These are phyloP conservation scores for Vigna radiata DNA, from an alignment of 306 rosid genomes.

Conservation along the genomic window DNA sequence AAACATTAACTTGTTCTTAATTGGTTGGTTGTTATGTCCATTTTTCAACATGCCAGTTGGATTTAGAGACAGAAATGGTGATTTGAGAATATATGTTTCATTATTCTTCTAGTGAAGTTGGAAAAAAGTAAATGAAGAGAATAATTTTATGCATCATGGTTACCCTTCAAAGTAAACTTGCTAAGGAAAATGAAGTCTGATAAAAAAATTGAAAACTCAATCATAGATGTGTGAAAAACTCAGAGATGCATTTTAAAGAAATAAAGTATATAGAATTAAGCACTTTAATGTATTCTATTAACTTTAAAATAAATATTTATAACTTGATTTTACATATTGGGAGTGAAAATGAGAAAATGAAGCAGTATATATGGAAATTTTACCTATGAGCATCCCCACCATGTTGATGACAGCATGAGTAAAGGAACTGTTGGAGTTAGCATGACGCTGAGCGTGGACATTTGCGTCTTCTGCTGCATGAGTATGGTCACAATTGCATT, in stretches of 20 bases:
- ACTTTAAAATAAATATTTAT: not conserved
- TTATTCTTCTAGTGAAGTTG: not conserved
- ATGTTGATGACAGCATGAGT: constrained; percentile 72
- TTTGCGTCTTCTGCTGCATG: not conserved
- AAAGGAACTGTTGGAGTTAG: constrained; percentile 59
- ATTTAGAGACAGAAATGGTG: not conserved
- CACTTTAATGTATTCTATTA: no score
- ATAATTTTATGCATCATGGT: not conserved
- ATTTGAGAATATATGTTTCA: not conserved
- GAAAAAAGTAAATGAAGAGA: not conserved
- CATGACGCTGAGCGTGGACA: constrained; percentile 15
- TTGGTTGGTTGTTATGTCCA: not conserved
- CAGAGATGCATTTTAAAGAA: not conserved
- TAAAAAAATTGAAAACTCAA: no score
- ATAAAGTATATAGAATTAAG: no score
- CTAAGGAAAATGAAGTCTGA: not conserved
- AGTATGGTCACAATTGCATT: constrained; percentile 47
- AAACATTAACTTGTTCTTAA: not conserved
- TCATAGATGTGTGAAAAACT: no score
- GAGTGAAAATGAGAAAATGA: no score
- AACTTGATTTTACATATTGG: not conserved
- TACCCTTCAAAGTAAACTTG: not conserved
- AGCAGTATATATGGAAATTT: not conserved
- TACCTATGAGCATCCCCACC: constrained; percentile 89
- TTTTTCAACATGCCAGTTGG: not conserved